Base-by-base conservation (phyloP, 2,329 filamentous ascomycete genomes). In the Apiospora pterosperma region DNA sequence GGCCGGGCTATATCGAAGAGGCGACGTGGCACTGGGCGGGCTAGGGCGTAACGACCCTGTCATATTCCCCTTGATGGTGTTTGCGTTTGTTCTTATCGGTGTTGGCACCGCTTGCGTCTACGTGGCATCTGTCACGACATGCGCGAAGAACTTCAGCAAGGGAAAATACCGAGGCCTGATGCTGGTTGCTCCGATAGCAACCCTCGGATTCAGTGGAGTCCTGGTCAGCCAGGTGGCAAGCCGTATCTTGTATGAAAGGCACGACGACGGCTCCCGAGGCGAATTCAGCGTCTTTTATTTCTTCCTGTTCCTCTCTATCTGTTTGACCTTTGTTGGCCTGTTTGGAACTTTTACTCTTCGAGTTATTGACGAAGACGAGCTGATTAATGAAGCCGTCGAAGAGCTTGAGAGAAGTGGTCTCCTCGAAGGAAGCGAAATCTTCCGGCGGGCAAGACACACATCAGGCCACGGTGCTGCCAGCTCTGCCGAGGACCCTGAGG, bases 111-210 rank as follows among this genome's bases (percentile, higher is more conserved):
- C 91, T 69, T 88, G 88, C 76, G 93, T 98, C 88, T 99, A 98
- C 77, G 84, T 98, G 64, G 87, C 90, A 61, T 90, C 93, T 2
- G 90, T 99, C n/a, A 95, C 95, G 7, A 97, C 95, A 0, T 97
- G 93, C 74, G 96, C 96, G 39, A 99, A 99, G 87, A 99, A 98
- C 79, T 99, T 98, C 79, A 94, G 94, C 60, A 89, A 91, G 66
- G 93, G 93, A 4, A 92, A 90, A 73, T 90, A 96, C 73, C 91
- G 95, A 72, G 96, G 96, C 0, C 80, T 99, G 61, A 95, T 96
- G 66, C 84, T 99, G 63, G 94, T 95, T 1, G 84, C 92, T 66
- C 96, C 96, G 1, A 97, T 98, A 75, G 93, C 96, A 0, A 90
- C 92, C 7, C 97, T 97, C 75, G 96, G 96, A 0, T 78, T 99